Evolutionary conservation across 306 rosid genomes (phyloP).

Genomic region (Trifolium repens): DNA sequence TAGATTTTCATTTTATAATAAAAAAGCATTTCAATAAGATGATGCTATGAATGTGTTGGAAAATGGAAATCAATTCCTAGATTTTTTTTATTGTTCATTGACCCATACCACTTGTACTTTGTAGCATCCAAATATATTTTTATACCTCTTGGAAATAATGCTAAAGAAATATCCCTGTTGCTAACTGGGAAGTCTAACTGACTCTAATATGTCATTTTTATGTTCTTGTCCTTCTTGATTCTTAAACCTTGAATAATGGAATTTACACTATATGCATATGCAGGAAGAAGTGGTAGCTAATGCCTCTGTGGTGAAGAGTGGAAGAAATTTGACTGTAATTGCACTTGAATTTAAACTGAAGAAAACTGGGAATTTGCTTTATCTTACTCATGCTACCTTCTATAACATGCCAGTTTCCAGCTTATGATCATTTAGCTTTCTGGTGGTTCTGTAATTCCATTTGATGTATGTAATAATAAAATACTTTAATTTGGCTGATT

Average conservation of each 20-base stretch:
- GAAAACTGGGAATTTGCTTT: constrained; percentile 58
- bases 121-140: background rate
- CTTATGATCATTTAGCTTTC: constrained; percentile 38
- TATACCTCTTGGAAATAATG: background rate
- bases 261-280: constrained; percentile 11
- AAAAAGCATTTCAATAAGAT: background rate
- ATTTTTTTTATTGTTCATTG: background rate
- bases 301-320: constrained; percentile 67
- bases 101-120: background rate
- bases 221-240: constrained; percentile 1
- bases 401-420: constrained; percentile 51
- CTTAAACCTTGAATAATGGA: constrained; percentile 11
- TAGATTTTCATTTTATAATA: background rate
- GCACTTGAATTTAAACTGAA: constrained; percentile 62
- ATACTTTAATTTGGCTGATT: background rate
- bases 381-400: constrained; percentile 49
- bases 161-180: background rate
- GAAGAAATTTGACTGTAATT: constrained; percentile 75
- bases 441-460: constrained; percentile 11
- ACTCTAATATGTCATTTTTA: constrained; percentile 6
- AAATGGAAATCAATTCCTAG: background rate
- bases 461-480: background rate
- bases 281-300: constrained; percentile 76
- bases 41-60: background rate
- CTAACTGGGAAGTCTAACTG: background rate